Conservation (phyloP, 805 yeast genomes). For the Nakazawaea wyomingensis region DNA sequence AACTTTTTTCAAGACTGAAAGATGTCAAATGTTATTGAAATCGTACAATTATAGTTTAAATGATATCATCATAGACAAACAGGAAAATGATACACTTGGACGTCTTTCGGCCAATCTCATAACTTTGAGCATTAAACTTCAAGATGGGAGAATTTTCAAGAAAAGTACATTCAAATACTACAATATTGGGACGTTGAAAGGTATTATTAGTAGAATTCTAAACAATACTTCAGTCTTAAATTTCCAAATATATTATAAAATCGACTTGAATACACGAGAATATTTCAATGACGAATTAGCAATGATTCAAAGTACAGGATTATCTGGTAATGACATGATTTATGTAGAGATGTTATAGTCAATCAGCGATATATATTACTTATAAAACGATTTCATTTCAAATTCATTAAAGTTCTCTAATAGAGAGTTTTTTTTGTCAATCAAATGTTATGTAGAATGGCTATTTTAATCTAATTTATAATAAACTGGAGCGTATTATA, state of each 20-base stretch:
- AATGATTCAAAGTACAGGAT: slow-evolving; percentile 18
- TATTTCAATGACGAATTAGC: slow-evolving; percentile 20
- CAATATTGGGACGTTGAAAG: slow-evolving; percentile 26
- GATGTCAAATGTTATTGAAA: slow-evolving; percentile 39
- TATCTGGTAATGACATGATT: slow-evolving; percentile 13
- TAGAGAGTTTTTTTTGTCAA: too few species aligned
- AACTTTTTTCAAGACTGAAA: slow-evolving; percentile 10
- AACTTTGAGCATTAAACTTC: neutral
- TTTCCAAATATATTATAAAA: slow-evolving; percentile 17
- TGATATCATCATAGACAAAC: neutral
- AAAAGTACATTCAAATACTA: slow-evolving; percentile 7
- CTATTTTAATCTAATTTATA: too few species aligned
- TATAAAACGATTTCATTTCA: neutral
- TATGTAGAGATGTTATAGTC: slow-evolving; percentile 1
- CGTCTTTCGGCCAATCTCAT: slow-evolving; percentile 2
- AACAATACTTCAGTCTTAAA: slow-evolving; percentile 13
- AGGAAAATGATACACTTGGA: neutral
- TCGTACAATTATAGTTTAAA: slow-evolving; percentile 27
- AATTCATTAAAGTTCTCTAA: too few species aligned
- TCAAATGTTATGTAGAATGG: too few species aligned
- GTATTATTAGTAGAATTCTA: slow-evolving; percentile 19
- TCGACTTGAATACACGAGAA: slow-evolving; percentile 18
- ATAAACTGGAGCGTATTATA: neutral
- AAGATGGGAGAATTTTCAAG: neutral
- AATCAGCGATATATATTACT: too few species aligned